Conservation (phyloP, 768 basidiomycete genomes). For the Hygrocybe coccinea region DNA sequence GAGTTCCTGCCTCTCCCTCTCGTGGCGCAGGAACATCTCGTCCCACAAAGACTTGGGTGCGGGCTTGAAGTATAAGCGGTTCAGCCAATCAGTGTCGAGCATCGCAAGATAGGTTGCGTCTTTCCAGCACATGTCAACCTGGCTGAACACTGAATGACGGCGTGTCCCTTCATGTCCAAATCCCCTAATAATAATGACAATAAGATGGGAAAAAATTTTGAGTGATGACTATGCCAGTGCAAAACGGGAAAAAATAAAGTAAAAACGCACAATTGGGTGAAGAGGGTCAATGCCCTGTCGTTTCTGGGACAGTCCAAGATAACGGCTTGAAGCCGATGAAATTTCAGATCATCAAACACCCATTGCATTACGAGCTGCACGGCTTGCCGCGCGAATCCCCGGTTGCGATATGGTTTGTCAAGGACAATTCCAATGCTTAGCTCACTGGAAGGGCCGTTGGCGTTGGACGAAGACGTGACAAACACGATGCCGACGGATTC, state of each 20-base stretch:
- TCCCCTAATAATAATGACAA: constrained; percentile 32
- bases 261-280: constrained; percentile 38
- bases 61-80: constrained; percentile 28
- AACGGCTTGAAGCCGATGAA: constrained; percentile 51
- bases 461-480: constrained; percentile 31
- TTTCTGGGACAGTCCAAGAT: constrained; percentile 43
- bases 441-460: constrained; percentile 32
- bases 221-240: neutral
- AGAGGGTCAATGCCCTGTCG: constrained; percentile 42
- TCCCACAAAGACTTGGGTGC: constrained; percentile 52
- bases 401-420: constrained; percentile 28
- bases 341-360: constrained; percentile 43
- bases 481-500: constrained; percentile 42
- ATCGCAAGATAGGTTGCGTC: constrained; percentile 58
- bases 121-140: constrained; percentile 45
- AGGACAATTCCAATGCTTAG: constrained; percentile 55
- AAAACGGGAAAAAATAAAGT: neutral
- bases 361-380: constrained; percentile 40
- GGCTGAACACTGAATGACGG: constrained; percentile 49
- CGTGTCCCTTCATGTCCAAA: constrained; percentile 63
- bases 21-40: constrained; percentile 54
- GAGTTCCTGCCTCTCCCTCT: constrained; percentile 53
- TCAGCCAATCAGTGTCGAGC: constrained; percentile 56
- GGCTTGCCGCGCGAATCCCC: constrained; percentile 45
- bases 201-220: neutral